Percentiles rank a stretch among this genome's conserved stretches.
Evolutionary conservation across 2,329 filamentous ascomycete species (phyloP).

Genomic region (Trichoderma sp.): DNA sequence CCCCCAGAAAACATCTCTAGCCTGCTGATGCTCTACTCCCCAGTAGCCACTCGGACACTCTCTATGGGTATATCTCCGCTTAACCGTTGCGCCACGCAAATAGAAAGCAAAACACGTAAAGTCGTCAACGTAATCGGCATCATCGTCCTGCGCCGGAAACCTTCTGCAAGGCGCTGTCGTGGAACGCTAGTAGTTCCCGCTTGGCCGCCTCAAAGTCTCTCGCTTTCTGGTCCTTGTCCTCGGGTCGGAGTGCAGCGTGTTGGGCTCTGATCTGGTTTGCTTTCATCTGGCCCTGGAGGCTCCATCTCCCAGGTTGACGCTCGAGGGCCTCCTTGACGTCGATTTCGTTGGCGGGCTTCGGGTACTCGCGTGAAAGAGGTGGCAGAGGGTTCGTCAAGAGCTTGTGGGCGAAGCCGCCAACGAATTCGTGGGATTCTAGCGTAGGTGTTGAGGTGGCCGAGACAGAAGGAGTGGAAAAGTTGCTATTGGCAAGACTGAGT

Average conservation of each 20-base stretch:
- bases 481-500: slow-evolving; percentile 4
- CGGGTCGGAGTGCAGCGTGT: slow-evolving; percentile 26
- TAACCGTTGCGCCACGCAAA: slow-evolving; percentile 6
- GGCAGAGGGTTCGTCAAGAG: slow-evolving; percentile 33
- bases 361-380: slow-evolving; percentile 40
- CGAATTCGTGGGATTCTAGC: slow-evolving; percentile 10
- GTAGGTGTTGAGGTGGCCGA: slow-evolving; percentile 14
- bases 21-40: slow-evolving; percentile 11
- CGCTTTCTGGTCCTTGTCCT: slow-evolving; percentile 39
- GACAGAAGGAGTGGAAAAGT: slow-evolving; percentile 8
- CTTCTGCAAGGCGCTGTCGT: slow-evolving; percentile 29
- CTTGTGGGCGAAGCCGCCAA: neutral
- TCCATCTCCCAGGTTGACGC: slow-evolving; percentile 46
- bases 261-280: slow-evolving; percentile 35
- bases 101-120: neutral
- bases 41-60: slow-evolving; percentile 3
- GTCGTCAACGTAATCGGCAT: neutral
- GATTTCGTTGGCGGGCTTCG: slow-evolving; percentile 43
- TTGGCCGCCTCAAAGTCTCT: slow-evolving; percentile 50
- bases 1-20: neutral
- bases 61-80: slow-evolving; percentile 6
- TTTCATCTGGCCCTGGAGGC: slow-evolving; percentile 39
- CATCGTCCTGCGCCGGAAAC: neutral
- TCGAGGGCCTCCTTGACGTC: slow-evolving; percentile 46
- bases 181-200: slow-evolving; percentile 46